Evolutionary conservation across 495 filamentous ascomycete genomes (phyloP).

Genomic region (Tuber brumale): DNA sequence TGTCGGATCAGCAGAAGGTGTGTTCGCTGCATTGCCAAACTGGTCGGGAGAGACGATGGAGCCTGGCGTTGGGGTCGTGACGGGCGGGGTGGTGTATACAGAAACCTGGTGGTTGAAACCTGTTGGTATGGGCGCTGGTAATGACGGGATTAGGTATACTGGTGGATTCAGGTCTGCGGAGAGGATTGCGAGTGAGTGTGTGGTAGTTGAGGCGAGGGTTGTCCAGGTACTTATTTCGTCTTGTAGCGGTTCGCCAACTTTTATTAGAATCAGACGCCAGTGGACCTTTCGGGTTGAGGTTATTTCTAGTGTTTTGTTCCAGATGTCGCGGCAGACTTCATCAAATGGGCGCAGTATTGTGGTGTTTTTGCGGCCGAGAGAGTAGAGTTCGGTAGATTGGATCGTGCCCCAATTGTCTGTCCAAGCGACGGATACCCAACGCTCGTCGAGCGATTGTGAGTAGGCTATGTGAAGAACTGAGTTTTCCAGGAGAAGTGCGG

Average conservation of each 20-base stretch:
- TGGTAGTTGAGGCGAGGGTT: conserved; percentile 50
- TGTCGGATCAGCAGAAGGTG: conserved; percentile 49
- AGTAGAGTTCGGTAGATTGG: conserved; percentile 73
- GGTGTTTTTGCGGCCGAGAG: conserved; percentile 60
- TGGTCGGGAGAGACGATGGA: conserved; percentile 53
- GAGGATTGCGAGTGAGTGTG: conserved; percentile 58
- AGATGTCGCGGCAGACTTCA: conserved; percentile 72
- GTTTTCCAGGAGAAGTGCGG: conserved; percentile 74
- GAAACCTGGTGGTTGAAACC: conserved; percentile 53
- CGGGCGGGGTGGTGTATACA: conserved; percentile 37
- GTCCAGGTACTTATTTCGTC: conserved; percentile 66
- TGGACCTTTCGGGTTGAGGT: conserved; percentile 62
- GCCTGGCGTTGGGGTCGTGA: conserved; percentile 45
- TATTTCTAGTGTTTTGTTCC: conserved; percentile 73
- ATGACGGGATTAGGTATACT: conserved; percentile 35
- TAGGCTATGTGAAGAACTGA: conserved; percentile 82
- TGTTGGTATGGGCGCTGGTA: conserved; percentile 39
- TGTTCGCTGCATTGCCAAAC: conserved; percentile 48
- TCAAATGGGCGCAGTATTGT: conserved; percentile 51
- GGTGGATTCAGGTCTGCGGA: conserved; percentile 49
- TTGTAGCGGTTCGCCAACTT: conserved; percentile 62
- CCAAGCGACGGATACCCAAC: conserved; percentile 91
- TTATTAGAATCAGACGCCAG: conserved; percentile 75
- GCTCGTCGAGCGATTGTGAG: conserved; percentile 68
- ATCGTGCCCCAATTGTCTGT: conserved; percentile 72